Conservation (phyloP, 2,329 filamentous ascomycete genomes). For the Pleomassaria siparia region DNA sequence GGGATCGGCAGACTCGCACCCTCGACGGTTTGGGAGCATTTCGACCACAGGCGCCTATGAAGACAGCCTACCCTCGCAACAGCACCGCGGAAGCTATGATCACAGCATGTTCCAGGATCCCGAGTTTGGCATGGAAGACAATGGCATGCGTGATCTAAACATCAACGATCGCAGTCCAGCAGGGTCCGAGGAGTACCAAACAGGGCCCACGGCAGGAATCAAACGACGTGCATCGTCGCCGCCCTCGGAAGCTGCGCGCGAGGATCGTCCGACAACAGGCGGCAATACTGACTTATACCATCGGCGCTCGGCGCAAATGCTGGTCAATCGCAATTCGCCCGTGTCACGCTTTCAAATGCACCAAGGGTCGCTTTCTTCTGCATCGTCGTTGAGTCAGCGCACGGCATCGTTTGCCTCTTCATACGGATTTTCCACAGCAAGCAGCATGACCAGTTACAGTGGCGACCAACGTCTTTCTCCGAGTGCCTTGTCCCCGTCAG, state of each 20-base stretch:
- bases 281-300: constrained; percentile 54
- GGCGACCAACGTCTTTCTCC: constrained; percentile 64
- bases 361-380: constrained; percentile 66
- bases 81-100: constrained; percentile 65
- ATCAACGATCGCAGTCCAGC: constrained; percentile 56
- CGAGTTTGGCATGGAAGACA: constrained; percentile 58
- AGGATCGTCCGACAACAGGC: constrained; percentile 48
- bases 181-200: constrained; percentile 47
- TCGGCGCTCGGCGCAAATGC: constrained; percentile 57
- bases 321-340: constrained; percentile 57
- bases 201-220: constrained; percentile 54
- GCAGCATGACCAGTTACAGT: constrained; percentile 66
- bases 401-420: constrained; percentile 66
- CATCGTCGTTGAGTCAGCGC: constrained; percentile 62
- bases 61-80: constrained; percentile 53
- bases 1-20: constrained; percentile 28
- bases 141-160: constrained; percentile 53
- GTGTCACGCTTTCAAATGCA: constrained; percentile 57
- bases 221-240: constrained; percentile 68
- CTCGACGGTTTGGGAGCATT: constrained; percentile 51
- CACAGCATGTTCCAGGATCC: constrained; percentile 55
- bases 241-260: constrained; percentile 56
- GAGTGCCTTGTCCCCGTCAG: constrained; percentile 59
- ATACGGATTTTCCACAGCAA: constrained; percentile 59
- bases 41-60: constrained; percentile 51